Evolutionary conservation across 371 early-diverging fungal species (phyloP).

Genomic region (Zychaea mexicana): DNA sequence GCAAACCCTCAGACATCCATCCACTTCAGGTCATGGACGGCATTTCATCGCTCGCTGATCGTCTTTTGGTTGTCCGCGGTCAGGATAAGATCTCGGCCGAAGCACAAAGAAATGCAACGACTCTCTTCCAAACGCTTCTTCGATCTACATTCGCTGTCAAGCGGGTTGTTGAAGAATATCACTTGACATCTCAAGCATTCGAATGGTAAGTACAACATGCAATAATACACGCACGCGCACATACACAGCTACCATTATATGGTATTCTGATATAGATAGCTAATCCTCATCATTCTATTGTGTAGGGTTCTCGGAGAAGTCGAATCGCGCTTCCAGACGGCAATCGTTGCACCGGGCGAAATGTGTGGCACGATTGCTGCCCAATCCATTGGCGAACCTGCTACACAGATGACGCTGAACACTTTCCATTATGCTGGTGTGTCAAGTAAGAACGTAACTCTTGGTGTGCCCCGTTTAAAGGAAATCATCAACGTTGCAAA

Average conservation of each 20-base stretch:
- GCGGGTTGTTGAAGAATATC: slow-evolving; percentile 91
- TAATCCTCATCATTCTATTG: too few species aligned
- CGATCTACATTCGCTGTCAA: slow-evolving; percentile 84
- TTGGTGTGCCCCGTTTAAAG: slow-evolving; percentile 99
- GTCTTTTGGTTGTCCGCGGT: slow-evolving; percentile 85
- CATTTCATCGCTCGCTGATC: slow-evolving; percentile 72
- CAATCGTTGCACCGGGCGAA: slow-evolving; percentile 96
- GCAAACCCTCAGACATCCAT: slow-evolving; percentile 83
- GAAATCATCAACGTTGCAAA: slow-evolving; percentile 99
- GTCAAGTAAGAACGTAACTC: slow-evolving; percentile 95
- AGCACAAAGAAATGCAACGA: slow-evolving; percentile 91
- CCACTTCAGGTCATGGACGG: slow-evolving; percentile 83
- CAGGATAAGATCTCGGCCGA: slow-evolving; percentile 81
- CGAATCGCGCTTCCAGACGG: slow-evolving; percentile 84
- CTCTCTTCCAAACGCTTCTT: slow-evolving; percentile 86
- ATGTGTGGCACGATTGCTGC: slow-evolving; percentile 99
- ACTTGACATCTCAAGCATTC: slow-evolving; percentile 86
- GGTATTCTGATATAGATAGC: too few species aligned
- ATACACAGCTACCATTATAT: not conserved
- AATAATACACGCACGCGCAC: not conserved
- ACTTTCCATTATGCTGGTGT: slow-evolving; percentile 99
- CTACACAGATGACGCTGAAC: slow-evolving; percentile 99
- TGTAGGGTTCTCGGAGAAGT: slow-evolving; percentile 87
- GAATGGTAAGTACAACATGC: slow-evolving; percentile 64
- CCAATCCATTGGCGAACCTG: slow-evolving; percentile 99